Percentiles rank a stretch among this genome's conserved stretches.
These are phyloP conservation scores for Hordeum vulgare DNA, from an alignment of 176 grass and related monocot species.

Conservation along the genomic window DNA sequence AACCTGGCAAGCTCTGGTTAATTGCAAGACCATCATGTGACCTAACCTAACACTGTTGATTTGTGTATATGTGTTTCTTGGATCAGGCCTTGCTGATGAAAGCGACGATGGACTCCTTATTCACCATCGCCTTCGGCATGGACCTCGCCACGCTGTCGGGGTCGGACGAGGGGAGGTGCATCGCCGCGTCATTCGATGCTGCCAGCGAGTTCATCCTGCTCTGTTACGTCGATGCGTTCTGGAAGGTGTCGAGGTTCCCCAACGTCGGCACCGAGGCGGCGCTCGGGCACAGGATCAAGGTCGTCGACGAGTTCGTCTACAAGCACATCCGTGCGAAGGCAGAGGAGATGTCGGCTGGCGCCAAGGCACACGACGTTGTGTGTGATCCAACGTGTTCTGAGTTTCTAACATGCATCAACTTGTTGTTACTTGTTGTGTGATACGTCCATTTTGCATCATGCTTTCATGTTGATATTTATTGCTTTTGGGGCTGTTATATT, in stretches of 20 bases:
- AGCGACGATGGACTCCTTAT: conserved; percentile 63
- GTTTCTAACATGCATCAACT: not conserved
- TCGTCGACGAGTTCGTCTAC: conserved; percentile 55
- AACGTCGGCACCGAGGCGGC: conserved; percentile 38
- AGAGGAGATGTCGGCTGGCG: not conserved
- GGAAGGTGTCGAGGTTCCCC: conserved; percentile 42
- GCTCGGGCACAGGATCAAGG: conserved; percentile 27
- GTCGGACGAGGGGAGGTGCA: conserved; percentile 21
- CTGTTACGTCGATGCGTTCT: too few species aligned
- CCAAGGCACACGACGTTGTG: conserved; percentile 1
- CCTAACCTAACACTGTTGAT: too few species aligned
- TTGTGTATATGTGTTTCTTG: not conserved
- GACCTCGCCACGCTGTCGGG: conserved; percentile 40
- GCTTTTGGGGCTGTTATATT: too few species aligned
- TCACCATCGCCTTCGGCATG: conserved; percentile 38
- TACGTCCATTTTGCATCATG: too few species aligned
- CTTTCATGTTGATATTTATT: too few species aligned
- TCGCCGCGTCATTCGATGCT: conserved; percentile 63
- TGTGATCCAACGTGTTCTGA: not conserved
- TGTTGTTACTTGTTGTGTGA: too few species aligned
- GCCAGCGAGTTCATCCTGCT: conserved; percentile 44
- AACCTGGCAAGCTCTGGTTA: not conserved
- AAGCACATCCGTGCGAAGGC: conserved; percentile 19
- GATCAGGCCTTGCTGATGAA: conserved; percentile 29
- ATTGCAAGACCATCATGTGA: too few species aligned